A percentile compares a stretch with the other conserved stretches of the same genome.
These are phyloP conservation scores for Diaporthe caulivora DNA, from an alignment of 2,329 filamentous ascomycete genomes.

Conservation along the genomic window DNA sequence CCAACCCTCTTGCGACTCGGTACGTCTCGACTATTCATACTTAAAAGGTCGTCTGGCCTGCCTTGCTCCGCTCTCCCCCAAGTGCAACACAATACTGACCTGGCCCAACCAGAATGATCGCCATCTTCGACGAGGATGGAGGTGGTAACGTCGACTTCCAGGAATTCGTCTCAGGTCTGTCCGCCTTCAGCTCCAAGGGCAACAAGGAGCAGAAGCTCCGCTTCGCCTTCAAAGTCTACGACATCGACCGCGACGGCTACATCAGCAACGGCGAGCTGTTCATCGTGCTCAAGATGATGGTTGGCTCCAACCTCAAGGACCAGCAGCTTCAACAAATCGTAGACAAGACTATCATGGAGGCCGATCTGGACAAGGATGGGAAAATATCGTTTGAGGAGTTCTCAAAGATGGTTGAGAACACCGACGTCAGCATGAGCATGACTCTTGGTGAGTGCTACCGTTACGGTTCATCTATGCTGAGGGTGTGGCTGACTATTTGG, in stretches of 20 bases:
- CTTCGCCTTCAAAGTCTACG: constrained; percentile 99
- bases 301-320: constrained; percentile 98
- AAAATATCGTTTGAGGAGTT: constrained; percentile 99
- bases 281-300: constrained; percentile 99
- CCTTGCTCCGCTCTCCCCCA: background rate
- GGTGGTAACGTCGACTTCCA: constrained; percentile 98
- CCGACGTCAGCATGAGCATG: constrained; percentile 82
- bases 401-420: constrained; percentile 98
- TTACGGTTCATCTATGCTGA: background rate
- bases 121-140: constrained; percentile 98
- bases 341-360: constrained; percentile 99
- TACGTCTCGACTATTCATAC: constrained; percentile 53
- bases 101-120: constrained; percentile 81
- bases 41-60: background rate
- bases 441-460: constrained; percentile 69
- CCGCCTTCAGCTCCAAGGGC: constrained; percentile 96
- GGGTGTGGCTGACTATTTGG: background rate
- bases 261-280: constrained; percentile 99
- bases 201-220: constrained; percentile 99
- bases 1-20: constrained; percentile 96
- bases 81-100: background rate
- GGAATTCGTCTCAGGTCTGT: constrained; percentile 95
- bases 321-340: constrained; percentile 99
- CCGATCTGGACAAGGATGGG: constrained; percentile 93
- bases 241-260: constrained; percentile 98